Evolutionary conservation across 768 basidiomycete genomes (phyloP).

Genomic region (Mycena olivaceomarginata): DNA sequence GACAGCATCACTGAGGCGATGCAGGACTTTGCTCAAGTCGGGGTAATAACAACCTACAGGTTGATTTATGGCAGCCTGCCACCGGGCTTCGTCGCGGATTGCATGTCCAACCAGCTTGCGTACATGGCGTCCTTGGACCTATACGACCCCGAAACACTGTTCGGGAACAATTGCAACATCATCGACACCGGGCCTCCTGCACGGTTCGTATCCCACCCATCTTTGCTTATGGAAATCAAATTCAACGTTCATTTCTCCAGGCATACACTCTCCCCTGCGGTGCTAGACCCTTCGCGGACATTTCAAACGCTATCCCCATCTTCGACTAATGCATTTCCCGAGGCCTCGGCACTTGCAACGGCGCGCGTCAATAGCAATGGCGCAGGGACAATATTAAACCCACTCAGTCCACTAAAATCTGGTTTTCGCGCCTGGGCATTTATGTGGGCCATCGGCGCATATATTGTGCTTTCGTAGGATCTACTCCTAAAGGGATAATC

Average conservation of each 20-base stretch:
- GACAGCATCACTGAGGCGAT: neutral
- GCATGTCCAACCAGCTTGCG: conserved; percentile 54
- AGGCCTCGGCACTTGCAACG: too few species aligned
- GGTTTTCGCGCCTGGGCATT: too few species aligned
- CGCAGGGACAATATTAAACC: too few species aligned
- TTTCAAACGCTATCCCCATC: neutral
- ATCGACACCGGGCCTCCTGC: conserved; percentile 15
- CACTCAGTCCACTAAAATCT: too few species aligned
- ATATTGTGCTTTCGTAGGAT: too few species aligned
- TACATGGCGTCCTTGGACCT: conserved; percentile 48
- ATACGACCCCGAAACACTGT: conserved; percentile 50
- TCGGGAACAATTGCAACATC: conserved; percentile 51
- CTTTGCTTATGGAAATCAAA: neutral
- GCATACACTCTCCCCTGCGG: conserved; percentile 9
- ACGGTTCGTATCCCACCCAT: conserved; percentile 1
- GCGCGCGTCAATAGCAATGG: too few species aligned
- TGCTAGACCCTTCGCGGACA: conserved; percentile 26
- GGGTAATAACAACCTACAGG: conserved; percentile 50
- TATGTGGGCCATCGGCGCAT: too few species aligned
- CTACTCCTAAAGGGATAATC: too few species aligned
- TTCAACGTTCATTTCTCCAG: neutral
- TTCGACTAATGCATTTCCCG: too few species aligned
- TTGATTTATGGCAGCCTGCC: conserved; percentile 50
- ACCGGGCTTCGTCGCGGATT: conserved; percentile 48
- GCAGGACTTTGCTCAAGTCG: conserved; percentile 57